Base-by-base conservation (phyloP, 345 rosid species). In the Alliaria petiolata region DNA sequence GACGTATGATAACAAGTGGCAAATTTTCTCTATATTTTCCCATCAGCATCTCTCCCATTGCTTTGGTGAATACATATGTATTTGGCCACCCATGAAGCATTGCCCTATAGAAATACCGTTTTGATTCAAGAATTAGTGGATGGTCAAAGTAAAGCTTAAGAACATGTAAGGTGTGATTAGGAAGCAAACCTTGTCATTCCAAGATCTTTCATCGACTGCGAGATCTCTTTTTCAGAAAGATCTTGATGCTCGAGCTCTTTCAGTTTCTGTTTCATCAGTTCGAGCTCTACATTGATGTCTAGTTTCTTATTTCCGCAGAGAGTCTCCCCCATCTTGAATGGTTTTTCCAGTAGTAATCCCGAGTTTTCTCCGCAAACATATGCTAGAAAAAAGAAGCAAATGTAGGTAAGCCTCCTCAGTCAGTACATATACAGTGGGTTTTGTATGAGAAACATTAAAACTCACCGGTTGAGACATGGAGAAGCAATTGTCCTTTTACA, bases 1-100 rank as follows among this genome's bases (percentile, higher is more conserved):
- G 95, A 20, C 96, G 88, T 16, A 83, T 68, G 51, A 85, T 80
- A 39, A 83, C 91, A 3, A 89, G 78, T 0, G 97, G 85, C 14
- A 86, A 33, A 45, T 83, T 60, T 62, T 74, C 91, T 80, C 78
- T 87, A 56, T 69, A 35, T 30, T 68, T 52, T n/a, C 76, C 86
- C 20, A 89, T 65, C 38, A 91, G 34, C 93, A 91, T 91, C 78
- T 91, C 96, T 51, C 89, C 97, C 93, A 89, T 83, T 25, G 93
- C 87, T 78, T 91, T 91, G 3, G 97, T 91, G 67, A 89, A 91
- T 17, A 83, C 97, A 28, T 87, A 91, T 0, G 96, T 87, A 76
- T 87, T 89, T 71, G 90, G 93, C 97, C 97, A 91, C 51, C 97
- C 97, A 60, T 80, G 84, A 46, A 62, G 76, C 74, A 80, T 82